A percentile compares a stretch with the other conserved stretches of the same genome.
Conservation (phyloP, 2,329 filamentous ascomycete species). For the Fusarium decemcellulare region DNA sequence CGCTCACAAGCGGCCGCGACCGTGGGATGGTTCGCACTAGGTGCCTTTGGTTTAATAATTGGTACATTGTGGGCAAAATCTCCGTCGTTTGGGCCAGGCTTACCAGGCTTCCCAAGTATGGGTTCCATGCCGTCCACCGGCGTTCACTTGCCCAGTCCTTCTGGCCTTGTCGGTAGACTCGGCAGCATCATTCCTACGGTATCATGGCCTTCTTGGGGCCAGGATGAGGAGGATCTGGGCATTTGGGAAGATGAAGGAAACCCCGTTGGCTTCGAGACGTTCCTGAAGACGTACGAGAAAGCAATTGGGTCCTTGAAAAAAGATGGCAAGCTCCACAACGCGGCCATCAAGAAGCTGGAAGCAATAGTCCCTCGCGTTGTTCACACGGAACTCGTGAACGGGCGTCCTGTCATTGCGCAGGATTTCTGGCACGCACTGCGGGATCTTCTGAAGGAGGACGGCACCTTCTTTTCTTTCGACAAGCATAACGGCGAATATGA, state of each 20-base stretch:
- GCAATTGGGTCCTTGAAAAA: slow-evolving; percentile 50
- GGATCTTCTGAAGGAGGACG: slow-evolving; percentile 66
- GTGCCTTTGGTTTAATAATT: slow-evolving; percentile 12
- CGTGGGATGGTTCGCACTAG: slow-evolving; percentile 3
- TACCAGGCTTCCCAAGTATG: slow-evolving; percentile 13
- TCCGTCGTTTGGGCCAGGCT: slow-evolving; percentile 4
- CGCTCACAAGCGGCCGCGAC: not conserved
- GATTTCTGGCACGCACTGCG: slow-evolving; percentile 77
- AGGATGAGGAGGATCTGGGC: slow-evolving; percentile 33
- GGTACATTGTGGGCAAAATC: slow-evolving; percentile 1
- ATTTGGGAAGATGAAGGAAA: slow-evolving; percentile 36
- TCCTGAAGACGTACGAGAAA: slow-evolving; percentile 47
- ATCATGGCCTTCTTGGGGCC: slow-evolving; percentile 44
- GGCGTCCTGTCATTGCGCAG: slow-evolving; percentile 67
- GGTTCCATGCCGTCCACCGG: slow-evolving; percentile 10
- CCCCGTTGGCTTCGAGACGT: slow-evolving; percentile 37
- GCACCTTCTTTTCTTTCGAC: slow-evolving; percentile 62
- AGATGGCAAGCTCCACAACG: slow-evolving; percentile 52
- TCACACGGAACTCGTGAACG: slow-evolving; percentile 67
- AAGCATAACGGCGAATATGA: slow-evolving; percentile 55
- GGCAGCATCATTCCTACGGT: slow-evolving; percentile 45
- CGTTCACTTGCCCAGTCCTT: slow-evolving; percentile 30
- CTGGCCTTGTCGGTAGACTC: slow-evolving; percentile 35
- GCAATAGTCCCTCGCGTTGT: slow-evolving; percentile 69
- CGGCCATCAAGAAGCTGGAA: slow-evolving; percentile 60